Evolutionary conservation across 352 stramenopile genomes (phyloP), one percentile per base, ranked within the genome.

Genomic region (Phytophthora meadii): DNA sequence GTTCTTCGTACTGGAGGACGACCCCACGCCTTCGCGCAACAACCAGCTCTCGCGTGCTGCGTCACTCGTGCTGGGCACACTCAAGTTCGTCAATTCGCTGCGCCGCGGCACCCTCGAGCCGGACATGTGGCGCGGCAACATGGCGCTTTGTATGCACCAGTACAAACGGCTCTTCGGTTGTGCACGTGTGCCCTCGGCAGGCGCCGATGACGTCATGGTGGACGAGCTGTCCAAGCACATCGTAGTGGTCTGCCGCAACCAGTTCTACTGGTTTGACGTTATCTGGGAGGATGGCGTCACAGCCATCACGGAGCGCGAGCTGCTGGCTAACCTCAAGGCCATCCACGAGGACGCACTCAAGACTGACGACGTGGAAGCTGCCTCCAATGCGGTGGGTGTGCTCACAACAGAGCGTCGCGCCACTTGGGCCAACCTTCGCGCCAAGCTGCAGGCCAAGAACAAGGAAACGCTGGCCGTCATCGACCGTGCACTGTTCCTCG

Each of bases 191-290:
- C 95, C 96, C 3, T 89, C 88, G 17, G 72, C 74, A 10, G 72
- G 71, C 32, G 71, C 81, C 22, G 84, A 94, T 58, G 82, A 89
- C 34, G 91, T 97, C 54, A 76, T 93, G 17, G 88, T 98, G 22
- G 80, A 93, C 49, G 67, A 82, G 19, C 68, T 84, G 57, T 92
- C 84, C 30, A 97, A 89, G 60, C 97, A 99, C 76, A 87, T 99
- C 15, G 92, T 97, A 5, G 90, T 99, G 11, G 68, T 98, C 60
- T 97, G 89, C 60, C 80, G 87, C 48, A 97, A 97, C 74, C 94
- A 98, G 70, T 93, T 99, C 52, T 99, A 98, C 79, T 98, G 92
- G 79, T 98, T 99, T 70, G 88, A 97, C 57, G 89, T 96, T 24
- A 82, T 95, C 54, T 93, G 82, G 87, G 88, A 96, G 46, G 85